Evolutionary conservation across 2,329 filamentous ascomycete genomes (phyloP), one percentile per base, ranked within the genome.

Genomic region (Emergomyces pasteurianus): DNA sequence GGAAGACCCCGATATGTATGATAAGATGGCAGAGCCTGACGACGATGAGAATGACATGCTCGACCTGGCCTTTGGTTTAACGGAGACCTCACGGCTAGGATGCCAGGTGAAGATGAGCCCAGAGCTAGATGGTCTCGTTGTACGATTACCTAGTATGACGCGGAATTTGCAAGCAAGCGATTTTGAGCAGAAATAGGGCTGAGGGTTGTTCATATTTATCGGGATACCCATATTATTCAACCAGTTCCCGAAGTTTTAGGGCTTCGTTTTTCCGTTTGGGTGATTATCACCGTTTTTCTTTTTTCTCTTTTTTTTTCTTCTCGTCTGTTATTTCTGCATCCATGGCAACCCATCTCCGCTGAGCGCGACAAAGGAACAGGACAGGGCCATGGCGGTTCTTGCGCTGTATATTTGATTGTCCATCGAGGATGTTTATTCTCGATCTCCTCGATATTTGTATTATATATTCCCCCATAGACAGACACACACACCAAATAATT

Each of bases 121-220:
- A 75, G 90, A 95, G 67, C 76, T 97, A 65, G 89, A 97, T 72
- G 94, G 94, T 0, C 65, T 99, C 69, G 84, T 85, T 53, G 90
- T 99, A 38, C 88, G 84, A 74, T 77, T 99, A 70, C 94, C 94
- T 14, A 86, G 85, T 43, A 96, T 96, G 91, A 97, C 94, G 65
- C 83, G 94, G 73, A 99, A 99, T 72, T 70, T 99, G 76, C 94
- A 99, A 77, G 90, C 90, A 16, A 95, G 90, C 74, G 94, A 99
- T 76, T 99, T 99, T 69, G 80, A 70, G 73, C 67, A 75, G 36
- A 68, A 77, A 68, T 77, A 75, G 67, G 16, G 16, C 2, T 36
- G 26, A 53, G 26, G 26, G 28, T 2, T 34, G 36, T 36, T 16
- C 50, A 28, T 34, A 53, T 53, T 18, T 3, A 4, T 7, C 23